Evolutionary conservation across 441 rosid genomes (phyloP).

Genomic region (Bruguiera hainesii): DNA sequence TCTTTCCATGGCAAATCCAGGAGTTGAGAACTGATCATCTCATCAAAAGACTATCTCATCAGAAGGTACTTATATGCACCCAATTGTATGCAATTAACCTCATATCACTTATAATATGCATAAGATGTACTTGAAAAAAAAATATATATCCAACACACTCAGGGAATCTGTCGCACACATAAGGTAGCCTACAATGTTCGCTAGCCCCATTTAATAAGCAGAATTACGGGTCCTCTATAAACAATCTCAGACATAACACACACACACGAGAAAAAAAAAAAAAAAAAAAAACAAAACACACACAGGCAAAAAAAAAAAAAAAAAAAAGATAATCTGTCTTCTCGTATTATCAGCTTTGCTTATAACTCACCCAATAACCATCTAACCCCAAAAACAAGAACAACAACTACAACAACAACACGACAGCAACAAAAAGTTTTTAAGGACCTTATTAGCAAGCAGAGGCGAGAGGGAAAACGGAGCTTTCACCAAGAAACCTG

Average conservation of each 20-base stretch:
- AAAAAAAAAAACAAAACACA: constrained; percentile 13
- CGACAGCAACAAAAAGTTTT: constrained; percentile 21
- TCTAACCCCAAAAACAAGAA: constrained; percentile 27
- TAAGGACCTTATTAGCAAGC: constrained; percentile 16
- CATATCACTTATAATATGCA: neutral
- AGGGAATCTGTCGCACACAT: constrained; percentile 1
- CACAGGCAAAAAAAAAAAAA: neutral
- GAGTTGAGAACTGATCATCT: constrained; percentile 21
- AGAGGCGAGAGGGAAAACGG: constrained; percentile 5
- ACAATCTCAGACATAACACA: constrained; percentile 17
- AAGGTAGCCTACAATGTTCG: neutral
- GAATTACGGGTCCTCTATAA: constrained; percentile 10
- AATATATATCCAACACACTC: constrained; percentile 7
- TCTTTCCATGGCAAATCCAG: constrained; percentile 55
- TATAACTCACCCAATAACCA: constrained; percentile 42
- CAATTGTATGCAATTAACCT: constrained; percentile 1
- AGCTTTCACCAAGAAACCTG: neutral
- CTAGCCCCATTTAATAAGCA: constrained; percentile 9
- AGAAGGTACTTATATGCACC: constrained; percentile 34
- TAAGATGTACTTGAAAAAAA: neutral
- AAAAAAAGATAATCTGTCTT: constrained; percentile 18
- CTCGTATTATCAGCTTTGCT: constrained; percentile 48
- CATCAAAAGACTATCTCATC: constrained; percentile 38
- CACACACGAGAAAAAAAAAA: too few species aligned
- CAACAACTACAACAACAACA: too few species aligned